Conservation (phyloP, 805 yeast genomes). For the Monosporozyma servazzii region DNA sequence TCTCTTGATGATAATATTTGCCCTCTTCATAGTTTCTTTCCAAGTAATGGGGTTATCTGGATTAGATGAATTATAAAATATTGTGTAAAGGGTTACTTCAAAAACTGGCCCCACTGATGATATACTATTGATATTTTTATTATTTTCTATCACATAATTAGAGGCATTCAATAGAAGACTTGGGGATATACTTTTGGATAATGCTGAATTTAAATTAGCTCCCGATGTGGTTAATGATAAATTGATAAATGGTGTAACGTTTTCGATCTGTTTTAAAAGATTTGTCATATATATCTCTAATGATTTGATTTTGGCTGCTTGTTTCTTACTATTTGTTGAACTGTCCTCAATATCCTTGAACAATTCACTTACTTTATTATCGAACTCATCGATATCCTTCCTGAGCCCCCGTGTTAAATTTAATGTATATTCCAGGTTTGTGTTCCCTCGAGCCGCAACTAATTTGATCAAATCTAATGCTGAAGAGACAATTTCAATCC, state of each 20-base stretch:
- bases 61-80: constrained; percentile 48
- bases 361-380: constrained; percentile 37
- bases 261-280: constrained; percentile 48
- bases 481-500: constrained; percentile 51
- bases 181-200: constrained; percentile 50
- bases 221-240: constrained; percentile 63
- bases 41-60: constrained; percentile 42
- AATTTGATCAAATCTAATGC: constrained; percentile 61
- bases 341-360: constrained; percentile 18
- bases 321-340: constrained; percentile 21
- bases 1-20: constrained; percentile 37
- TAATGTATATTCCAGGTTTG: constrained; percentile 46
- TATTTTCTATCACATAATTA: constrained; percentile 29
- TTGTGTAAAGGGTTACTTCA: constrained; percentile 46
- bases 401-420: constrained; percentile 47
- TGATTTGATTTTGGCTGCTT: constrained; percentile 32
- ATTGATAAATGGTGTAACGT: constrained; percentile 58
- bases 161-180: constrained; percentile 60
- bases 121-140: constrained; percentile 2
- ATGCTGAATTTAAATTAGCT: constrained; percentile 42
- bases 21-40: constrained; percentile 64
- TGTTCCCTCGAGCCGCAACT: constrained; percentile 53
- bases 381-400: constrained; percentile 49
- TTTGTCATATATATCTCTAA: constrained; percentile 43
- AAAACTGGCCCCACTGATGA: constrained; percentile 52